These are phyloP conservation scores for Colletotrichum siamense DNA, from an alignment of 2,329 filamentous ascomycete genomes.

Conservation along the genomic window DNA sequence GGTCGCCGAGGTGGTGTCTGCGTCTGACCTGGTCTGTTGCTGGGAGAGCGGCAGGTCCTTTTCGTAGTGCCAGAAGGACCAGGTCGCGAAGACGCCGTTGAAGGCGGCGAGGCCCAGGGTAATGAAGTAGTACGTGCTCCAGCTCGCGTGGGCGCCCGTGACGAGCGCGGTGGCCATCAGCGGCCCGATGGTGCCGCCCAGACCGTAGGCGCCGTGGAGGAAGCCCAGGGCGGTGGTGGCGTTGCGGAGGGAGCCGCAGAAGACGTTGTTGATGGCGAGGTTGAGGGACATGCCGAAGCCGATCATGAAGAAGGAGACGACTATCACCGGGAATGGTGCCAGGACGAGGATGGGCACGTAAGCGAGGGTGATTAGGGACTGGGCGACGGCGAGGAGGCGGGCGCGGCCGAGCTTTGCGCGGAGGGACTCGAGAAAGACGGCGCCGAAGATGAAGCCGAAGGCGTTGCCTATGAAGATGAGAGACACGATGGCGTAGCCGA, in stretches of 20 bases:
- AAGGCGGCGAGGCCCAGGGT: conserved; percentile 62
- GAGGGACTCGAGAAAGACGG: conserved; percentile 70
- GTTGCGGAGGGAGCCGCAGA: conserved; percentile 59
- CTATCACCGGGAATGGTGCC: conserved; percentile 74
- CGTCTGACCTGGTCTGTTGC: conserved; percentile 24
- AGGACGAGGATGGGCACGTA: conserved; percentile 70
- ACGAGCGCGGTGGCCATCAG: conserved; percentile 78
- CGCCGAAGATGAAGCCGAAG: conserved; percentile 76
- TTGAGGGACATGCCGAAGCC: conserved; percentile 63
- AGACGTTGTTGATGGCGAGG: conserved; percentile 64
- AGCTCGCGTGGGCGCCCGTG: conserved; percentile 60
- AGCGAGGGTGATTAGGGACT: conserved; percentile 61
- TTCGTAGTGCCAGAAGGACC: conserved; percentile 75
- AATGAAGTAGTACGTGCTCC: conserved; percentile 78
- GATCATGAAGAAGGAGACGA: conserved; percentile 72
- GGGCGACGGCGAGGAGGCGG: conserved; percentile 64
- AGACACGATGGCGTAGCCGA: conserved; percentile 80
- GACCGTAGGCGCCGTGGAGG: conserved; percentile 71
- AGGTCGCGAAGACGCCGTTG: conserved; percentile 64
- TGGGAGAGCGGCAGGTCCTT: conserved; percentile 49
- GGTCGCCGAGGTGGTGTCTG: conserved; percentile 20
- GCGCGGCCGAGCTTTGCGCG: conserved; percentile 69
- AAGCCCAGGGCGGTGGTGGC: conserved; percentile 62
- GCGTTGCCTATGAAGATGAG: conserved; percentile 83
- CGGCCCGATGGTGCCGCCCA: conserved; percentile 71